Conservation (phyloP, 345 rosid genomes). For the Hypericum perforatum region DNA sequence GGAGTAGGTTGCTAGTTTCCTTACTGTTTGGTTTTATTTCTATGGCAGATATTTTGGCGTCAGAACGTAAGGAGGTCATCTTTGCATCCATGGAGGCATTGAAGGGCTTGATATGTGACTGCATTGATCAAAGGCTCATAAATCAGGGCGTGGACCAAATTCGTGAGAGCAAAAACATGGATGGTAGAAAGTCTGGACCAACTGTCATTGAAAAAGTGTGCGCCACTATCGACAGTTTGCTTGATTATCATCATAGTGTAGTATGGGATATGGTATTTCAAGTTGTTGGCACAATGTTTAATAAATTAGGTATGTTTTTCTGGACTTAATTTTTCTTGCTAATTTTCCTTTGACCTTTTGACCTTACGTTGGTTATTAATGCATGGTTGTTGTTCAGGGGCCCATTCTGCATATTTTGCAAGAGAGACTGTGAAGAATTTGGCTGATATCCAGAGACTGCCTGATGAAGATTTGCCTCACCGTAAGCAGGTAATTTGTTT, state of each 20-base stretch:
- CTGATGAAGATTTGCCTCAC: constrained; percentile 77
- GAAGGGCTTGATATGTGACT: constrained; percentile 53
- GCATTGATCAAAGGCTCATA: constrained; percentile 70
- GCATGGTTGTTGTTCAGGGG: constrained; percentile 31
- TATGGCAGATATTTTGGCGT: constrained; percentile 66
- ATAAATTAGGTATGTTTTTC: constrained; percentile 55
- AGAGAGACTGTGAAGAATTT: constrained; percentile 65
- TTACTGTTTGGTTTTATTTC: constrained; percentile 2
- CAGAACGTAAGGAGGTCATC: constrained; percentile 91
- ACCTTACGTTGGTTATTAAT: no score
- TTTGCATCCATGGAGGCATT: constrained; percentile 67
- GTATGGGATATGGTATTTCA: constrained; percentile 83
- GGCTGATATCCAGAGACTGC: constrained; percentile 66
- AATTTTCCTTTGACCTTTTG: background rate
- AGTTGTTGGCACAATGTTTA: constrained; percentile 66
- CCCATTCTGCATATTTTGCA: constrained; percentile 64
- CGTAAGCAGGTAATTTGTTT: constrained; percentile 60
- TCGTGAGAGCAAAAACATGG: constrained; percentile 19
- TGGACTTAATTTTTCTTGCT: constrained; percentile 1
- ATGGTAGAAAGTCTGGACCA: constrained; percentile 51
- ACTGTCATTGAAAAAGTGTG: constrained; percentile 71
- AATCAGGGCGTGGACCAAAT: constrained; percentile 63
- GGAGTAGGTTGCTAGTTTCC: background rate
- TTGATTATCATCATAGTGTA: constrained; percentile 64
- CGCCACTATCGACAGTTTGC: constrained; percentile 66